phyloP scores from a whole-genome alignment of 1,284 basidiomycete genomes.

The Pseudozyma tsukubaensis region DNA sequence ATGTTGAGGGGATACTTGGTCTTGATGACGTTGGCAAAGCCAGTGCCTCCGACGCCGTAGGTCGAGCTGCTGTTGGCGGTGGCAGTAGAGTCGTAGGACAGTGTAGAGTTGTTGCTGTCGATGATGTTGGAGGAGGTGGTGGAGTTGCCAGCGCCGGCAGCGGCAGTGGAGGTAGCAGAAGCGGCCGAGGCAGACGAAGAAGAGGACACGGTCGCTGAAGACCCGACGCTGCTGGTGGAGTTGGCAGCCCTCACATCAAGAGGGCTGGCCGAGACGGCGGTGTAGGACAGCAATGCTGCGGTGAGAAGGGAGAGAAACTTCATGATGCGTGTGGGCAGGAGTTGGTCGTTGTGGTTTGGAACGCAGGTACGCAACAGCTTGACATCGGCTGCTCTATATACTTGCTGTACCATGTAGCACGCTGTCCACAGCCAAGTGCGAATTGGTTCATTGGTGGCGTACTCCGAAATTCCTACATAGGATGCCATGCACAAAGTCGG shows the following conservation, averaged over 20 bases:
- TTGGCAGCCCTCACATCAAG: constrained; percentile 27
- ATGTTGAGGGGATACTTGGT: constrained; percentile 57
- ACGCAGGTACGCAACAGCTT: not conserved
- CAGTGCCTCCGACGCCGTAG: constrained; percentile 51
- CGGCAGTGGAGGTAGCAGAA: constrained; percentile 7
- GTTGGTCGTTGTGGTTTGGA: not conserved
- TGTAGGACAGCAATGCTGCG: constrained; percentile 15
- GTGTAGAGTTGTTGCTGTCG: constrained; percentile 34
- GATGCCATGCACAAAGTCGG: not conserved
- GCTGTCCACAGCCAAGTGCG: not conserved
- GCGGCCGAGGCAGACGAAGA: constrained; percentile 8
- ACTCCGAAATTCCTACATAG: too few relatives aligned
- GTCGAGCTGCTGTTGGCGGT: constrained; percentile 13
- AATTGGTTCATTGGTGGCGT: not conserved
- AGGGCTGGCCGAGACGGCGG: constrained; percentile 16
- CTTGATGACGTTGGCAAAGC: constrained; percentile 45
- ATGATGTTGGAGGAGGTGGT: constrained; percentile 33
- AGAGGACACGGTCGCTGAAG: not conserved
- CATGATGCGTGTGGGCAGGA: not conserved
- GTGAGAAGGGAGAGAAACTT: constrained; percentile 28
- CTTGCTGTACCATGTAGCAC: not conserved
- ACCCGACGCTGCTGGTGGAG: constrained; percentile 14
- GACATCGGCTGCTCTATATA: constrained; percentile 1
- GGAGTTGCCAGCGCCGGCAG: constrained; percentile 10
- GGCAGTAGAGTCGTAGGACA: constrained; percentile 33